Conservation (phyloP, 2,329 filamentous ascomycete genomes). For the Colletotrichum sp. region DNA sequence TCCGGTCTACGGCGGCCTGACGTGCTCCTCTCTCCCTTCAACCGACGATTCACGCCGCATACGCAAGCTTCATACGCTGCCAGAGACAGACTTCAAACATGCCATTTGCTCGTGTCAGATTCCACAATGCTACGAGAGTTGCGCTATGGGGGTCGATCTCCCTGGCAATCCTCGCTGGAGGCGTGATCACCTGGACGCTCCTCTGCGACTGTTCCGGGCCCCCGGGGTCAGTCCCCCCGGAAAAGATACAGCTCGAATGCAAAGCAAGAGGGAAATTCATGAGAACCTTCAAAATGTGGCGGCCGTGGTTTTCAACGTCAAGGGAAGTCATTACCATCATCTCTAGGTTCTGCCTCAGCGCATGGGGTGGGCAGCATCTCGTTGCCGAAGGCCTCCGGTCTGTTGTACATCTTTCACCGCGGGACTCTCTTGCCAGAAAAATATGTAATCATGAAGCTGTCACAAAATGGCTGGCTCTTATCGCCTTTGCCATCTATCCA, state of each 20-base stretch:
- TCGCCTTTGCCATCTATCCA: neutral
- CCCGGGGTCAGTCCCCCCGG: accelerated
- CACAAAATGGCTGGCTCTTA: neutral
- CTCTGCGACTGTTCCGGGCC: neutral
- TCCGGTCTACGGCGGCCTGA: neutral
- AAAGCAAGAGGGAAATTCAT: neutral
- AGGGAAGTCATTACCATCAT: neutral
- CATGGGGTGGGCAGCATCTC: neutral
- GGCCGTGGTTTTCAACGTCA: neutral
- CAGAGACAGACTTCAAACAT: neutral
- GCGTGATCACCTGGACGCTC: neutral
- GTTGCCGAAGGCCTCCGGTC: neutral
- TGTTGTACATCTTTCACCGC: neutral
- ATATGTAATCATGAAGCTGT: neutral
- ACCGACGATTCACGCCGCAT: neutral
- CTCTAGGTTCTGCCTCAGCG: neutral
- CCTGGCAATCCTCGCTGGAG: neutral
- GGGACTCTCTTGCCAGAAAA: neutral
- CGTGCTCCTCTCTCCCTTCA: neutral
- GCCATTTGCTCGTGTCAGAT: neutral
- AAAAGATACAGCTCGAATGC: neutral
- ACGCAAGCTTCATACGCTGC: neutral
- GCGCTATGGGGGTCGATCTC: neutral
- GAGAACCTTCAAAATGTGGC: neutral
- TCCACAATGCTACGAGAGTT: neutral